Conservation (phyloP, 2,329 filamentous ascomycete species). For the Blastomyces silverae region DNA sequence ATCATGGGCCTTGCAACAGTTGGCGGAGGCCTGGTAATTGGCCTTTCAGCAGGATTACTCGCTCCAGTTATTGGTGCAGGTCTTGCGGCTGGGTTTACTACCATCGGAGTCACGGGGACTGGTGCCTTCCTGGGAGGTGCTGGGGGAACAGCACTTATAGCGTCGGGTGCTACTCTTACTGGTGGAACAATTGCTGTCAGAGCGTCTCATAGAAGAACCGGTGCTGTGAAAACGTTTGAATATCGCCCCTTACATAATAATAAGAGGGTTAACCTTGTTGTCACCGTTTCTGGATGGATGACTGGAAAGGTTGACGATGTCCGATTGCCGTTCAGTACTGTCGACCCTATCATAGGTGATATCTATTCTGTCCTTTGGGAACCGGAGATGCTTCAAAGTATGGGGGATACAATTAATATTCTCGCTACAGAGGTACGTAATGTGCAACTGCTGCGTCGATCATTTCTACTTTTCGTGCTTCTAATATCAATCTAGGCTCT, state of each 20-base stretch:
- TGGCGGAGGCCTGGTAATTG: conserved; percentile 89
- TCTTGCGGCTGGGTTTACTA: conserved; percentile 88
- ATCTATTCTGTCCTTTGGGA: conserved; percentile 97
- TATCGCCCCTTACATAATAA: conserved; percentile 97
- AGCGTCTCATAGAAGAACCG: conserved; percentile 80
- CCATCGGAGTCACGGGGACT: conserved; percentile 86
- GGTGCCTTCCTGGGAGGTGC: conserved; percentile 82
- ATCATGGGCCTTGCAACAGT: conserved; percentile 97
- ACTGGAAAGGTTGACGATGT: conserved; percentile 97
- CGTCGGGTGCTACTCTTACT: conserved; percentile 76
- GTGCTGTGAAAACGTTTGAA: conserved; percentile 91
- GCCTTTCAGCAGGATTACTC: conserved; percentile 81
- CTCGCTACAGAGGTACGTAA: conserved; percentile 79
- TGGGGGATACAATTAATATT: conserved; percentile 98
- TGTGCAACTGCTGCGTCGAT: conserved; percentile 25
- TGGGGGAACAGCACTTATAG: conserved; percentile 89
- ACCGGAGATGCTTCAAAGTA: conserved; percentile 93
- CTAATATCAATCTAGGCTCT: conserved; percentile 57
- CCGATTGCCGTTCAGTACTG: conserved; percentile 86
- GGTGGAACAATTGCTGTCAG: conserved; percentile 79
- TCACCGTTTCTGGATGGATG: conserved; percentile 97
- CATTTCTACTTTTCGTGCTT: background rate
- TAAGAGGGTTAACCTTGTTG: conserved; percentile 89
- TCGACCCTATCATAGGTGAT: conserved; percentile 96
- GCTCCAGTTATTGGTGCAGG: conserved; percentile 92